phyloP scores from a whole-genome alignment of 345 rosid species.

The Eucalyptus decipiens region DNA sequence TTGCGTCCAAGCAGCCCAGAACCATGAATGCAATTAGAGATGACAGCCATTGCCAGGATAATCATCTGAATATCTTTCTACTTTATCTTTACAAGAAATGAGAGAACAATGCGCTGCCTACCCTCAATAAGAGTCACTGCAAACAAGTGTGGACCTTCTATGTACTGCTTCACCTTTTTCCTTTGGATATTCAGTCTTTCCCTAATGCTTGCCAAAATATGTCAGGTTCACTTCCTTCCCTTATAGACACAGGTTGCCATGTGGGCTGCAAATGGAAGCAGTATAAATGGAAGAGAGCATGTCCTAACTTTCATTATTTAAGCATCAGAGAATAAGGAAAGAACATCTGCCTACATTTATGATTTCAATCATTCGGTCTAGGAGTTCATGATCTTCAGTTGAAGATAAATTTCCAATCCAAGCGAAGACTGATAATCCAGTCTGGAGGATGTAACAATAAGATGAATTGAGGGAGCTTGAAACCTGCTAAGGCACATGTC shows the following conservation, averaged over 20 bases:
- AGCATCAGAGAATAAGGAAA: not conserved
- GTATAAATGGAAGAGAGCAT: not conserved
- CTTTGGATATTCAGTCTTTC: slow-evolving; percentile 61
- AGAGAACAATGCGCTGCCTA: slow-evolving; percentile 16
- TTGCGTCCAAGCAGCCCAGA: slow-evolving; percentile 26
- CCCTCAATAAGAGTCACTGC: slow-evolving; percentile 29
- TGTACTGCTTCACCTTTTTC: slow-evolving; percentile 26
- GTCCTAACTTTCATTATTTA: not conserved
- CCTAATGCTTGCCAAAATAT: slow-evolving; percentile 76
- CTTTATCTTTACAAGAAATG: slow-evolving; percentile 13
- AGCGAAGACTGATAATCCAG: slow-evolving; percentile 41
- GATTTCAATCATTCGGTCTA: slow-evolving; percentile 63
- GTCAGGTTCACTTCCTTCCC: slow-evolving; percentile 84
- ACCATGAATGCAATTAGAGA: slow-evolving; percentile 31
- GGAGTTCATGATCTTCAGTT: slow-evolving; percentile 47
- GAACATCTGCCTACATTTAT: slow-evolving; percentile 42
- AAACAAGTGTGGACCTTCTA: slow-evolving; percentile 66
- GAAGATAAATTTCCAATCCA: slow-evolving; percentile 83
- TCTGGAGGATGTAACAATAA: slow-evolving; percentile 63
- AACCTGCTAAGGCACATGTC: slow-evolving; percentile 28
- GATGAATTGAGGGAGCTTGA: slow-evolving; percentile 70
- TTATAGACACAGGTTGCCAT: slow-evolving; percentile 55
- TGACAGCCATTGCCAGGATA: slow-evolving; percentile 12
- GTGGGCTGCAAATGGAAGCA: slow-evolving; percentile 34
- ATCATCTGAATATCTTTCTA: slow-evolving; percentile 33